Evolutionary conservation across 768 basidiomycete genomes (phyloP).

Genomic region (Amanita phalloides): DNA sequence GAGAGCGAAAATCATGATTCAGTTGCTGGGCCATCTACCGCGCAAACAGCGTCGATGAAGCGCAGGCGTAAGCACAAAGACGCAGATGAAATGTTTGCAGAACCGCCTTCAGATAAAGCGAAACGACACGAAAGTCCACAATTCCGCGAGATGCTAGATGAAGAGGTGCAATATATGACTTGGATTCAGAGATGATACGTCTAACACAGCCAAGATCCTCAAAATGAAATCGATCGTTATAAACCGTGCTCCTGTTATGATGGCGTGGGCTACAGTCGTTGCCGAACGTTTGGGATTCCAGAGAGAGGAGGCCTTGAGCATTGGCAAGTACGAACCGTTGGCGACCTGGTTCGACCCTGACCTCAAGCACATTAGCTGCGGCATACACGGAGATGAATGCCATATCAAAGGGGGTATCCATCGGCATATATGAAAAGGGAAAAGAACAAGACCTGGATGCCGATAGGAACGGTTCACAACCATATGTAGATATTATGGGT

Average conservation of each 20-base stretch:
- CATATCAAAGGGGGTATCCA: slow-evolving; percentile 69
- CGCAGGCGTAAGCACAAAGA: slow-evolving; percentile 44
- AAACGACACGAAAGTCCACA: slow-evolving; percentile 44
- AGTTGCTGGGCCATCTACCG: slow-evolving; percentile 3
- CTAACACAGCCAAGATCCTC: slow-evolving; percentile 35
- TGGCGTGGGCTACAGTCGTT: slow-evolving; percentile 83
- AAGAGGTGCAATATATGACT: slow-evolving; percentile 35
- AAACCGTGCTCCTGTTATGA: slow-evolving; percentile 93
- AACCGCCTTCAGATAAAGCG: slow-evolving; percentile 37
- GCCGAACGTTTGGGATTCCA: slow-evolving; percentile 82
- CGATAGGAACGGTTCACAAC: slow-evolving; percentile 15
- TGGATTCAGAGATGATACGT: not conserved
- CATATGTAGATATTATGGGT: slow-evolving; percentile 2
- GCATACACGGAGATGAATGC: slow-evolving; percentile 94
- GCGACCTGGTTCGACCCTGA: not conserved
- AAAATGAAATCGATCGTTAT: slow-evolving; percentile 51
- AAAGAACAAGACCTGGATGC: slow-evolving; percentile 60
- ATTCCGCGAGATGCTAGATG: slow-evolving; percentile 66
- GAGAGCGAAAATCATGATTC: slow-evolving; percentile 11
- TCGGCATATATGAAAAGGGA: slow-evolving; percentile 64
- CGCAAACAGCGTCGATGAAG: slow-evolving; percentile 33
- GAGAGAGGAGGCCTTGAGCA: slow-evolving; percentile 82
- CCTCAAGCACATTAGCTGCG: slow-evolving; percentile 43
- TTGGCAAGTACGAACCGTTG: slow-evolving; percentile 37
- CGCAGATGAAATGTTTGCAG: slow-evolving; percentile 53